Conservation (phyloP, 257 asterid genomes). For the Pogostemon cablin region DNA sequence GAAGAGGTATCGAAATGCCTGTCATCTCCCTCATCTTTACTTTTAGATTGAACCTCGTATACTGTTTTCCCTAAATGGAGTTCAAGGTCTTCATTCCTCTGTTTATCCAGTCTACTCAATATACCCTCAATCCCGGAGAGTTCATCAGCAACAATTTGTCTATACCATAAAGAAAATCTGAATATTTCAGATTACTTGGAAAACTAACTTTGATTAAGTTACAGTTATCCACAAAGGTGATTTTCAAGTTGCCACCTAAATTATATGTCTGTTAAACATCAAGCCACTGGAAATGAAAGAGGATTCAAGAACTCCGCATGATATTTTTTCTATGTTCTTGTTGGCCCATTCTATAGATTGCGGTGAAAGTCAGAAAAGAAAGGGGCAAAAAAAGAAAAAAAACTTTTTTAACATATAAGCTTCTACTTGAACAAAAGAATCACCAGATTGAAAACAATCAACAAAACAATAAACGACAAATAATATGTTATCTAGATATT, state of each 20-base stretch:
- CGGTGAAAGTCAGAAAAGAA: not conserved
- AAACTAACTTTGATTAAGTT: constrained; percentile 11
- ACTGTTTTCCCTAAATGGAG: constrained; percentile 43
- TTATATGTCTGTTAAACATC: not conserved
- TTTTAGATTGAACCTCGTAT: constrained; percentile 40
- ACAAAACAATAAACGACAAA: not conserved
- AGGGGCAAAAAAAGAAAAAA: not conserved
- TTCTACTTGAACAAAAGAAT: constrained; percentile 12
- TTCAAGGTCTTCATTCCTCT: constrained; percentile 63
- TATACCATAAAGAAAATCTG: constrained; percentile 37
- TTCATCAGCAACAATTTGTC: constrained; percentile 54
- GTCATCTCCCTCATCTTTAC: constrained; percentile 36
- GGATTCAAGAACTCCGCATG: constrained; percentile 1
- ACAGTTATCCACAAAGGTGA: not conserved
- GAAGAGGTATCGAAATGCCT: constrained; percentile 37
- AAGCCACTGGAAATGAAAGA: constrained; percentile 1
- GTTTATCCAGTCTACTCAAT: constrained; percentile 75
- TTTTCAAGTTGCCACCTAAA: not conserved
- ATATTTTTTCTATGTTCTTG: not conserved
- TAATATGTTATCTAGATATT: constrained; percentile 25
- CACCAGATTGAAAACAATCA: not conserved
- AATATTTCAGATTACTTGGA: constrained; percentile 5
- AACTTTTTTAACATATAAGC: not conserved
- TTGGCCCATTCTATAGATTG: constrained; percentile 2
- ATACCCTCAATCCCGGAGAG: constrained; percentile 73